A percentile compares a stretch with the other conserved stretches of the same genome.
Evolutionary conservation across 495 filamentous ascomycete species (phyloP).

Genomic region (Aspergillus haitiensis): DNA sequence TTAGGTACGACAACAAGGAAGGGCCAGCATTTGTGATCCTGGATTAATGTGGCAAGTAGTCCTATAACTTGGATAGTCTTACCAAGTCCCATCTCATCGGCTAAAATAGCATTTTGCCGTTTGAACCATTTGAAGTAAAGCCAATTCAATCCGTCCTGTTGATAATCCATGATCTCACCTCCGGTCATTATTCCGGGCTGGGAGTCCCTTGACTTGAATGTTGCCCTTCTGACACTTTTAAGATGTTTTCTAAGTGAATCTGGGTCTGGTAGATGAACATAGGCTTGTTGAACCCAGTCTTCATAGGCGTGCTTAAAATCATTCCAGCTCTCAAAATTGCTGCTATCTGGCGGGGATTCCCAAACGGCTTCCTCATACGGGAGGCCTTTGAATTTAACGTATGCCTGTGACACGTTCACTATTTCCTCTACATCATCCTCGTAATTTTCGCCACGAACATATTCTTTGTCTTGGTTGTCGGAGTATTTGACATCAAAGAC

Average conservation of each 20-base stretch:
- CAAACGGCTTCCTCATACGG: constrained; percentile 88
- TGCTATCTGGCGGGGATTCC: constrained; percentile 75
- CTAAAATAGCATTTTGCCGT: constrained; percentile 85
- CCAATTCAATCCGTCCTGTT: constrained; percentile 94
- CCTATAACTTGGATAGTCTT: constrained; percentile 96
- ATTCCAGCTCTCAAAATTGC: constrained; percentile 67
- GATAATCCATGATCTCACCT: constrained; percentile 89
- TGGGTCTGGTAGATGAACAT: constrained; percentile 58
- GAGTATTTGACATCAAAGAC: constrained; percentile 75
- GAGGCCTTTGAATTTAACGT: constrained; percentile 94
- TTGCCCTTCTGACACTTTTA: constrained; percentile 55
- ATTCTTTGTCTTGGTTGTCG: constrained; percentile 41
- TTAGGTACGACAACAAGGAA: constrained; percentile 94
- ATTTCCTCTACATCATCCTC: constrained; percentile 68
- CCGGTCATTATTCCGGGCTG: constrained; percentile 75
- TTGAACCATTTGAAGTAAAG: constrained; percentile 87
- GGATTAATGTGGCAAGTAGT: constrained; percentile 73
- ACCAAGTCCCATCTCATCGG: constrained; percentile 98
- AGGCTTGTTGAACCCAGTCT: constrained; percentile 76
- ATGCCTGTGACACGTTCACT: constrained; percentile 65
- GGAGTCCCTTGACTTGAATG: constrained; percentile 67
- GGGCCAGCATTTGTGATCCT: constrained; percentile 82
- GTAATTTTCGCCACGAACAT: constrained; percentile 48
- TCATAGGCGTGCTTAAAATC: constrained; percentile 81
- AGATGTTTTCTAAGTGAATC: constrained; percentile 60